Conservation (phyloP, 2,329 filamentous ascomycete genomes). For the Xylariaceae sp. region DNA sequence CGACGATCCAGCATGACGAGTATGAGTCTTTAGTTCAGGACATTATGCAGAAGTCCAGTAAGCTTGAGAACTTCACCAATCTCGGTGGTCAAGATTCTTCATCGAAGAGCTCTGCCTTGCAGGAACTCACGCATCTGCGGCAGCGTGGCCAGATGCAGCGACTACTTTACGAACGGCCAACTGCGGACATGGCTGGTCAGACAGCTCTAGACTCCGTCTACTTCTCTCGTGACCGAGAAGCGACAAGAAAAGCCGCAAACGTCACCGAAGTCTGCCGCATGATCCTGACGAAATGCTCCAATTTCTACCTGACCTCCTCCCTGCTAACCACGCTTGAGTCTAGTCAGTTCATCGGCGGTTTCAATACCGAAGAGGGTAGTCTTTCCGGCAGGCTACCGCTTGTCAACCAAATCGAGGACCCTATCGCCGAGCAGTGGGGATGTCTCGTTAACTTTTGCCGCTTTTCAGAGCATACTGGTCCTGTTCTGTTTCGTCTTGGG, state of each 20-base stretch:
- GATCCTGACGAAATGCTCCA: slow-evolving; percentile 11
- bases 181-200: neutral
- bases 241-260: slow-evolving; percentile 1
- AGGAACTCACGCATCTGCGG: slow-evolving; percentile 16
- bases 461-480: slow-evolving; percentile 1
- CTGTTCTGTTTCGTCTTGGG: slow-evolving; percentile 27
- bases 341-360: slow-evolving; percentile 33
- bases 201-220: slow-evolving; percentile 8
- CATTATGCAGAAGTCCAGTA: slow-evolving; percentile 31
- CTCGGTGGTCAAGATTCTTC: fast-evolving
- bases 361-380: slow-evolving; percentile 24
- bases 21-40: slow-evolving; percentile 28
- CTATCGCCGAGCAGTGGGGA: slow-evolving; percentile 30
- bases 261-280: slow-evolving; percentile 22
- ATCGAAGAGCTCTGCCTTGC: neutral
- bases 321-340: slow-evolving; percentile 21
- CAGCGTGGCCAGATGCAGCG: slow-evolving; percentile 20
- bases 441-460: slow-evolving; percentile 28
- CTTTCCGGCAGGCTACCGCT: slow-evolving; percentile 32
- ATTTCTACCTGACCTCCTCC: slow-evolving; percentile 6
- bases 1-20: slow-evolving; percentile 37
- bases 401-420: slow-evolving; percentile 26
- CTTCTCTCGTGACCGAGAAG: slow-evolving; percentile 22
- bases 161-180: neutral
- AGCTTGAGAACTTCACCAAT: slow-evolving; percentile 18